A percentile compares a stretch with the other conserved stretches of the same genome.
These are phyloP conservation scores for Aspergillus unguis DNA, from an alignment of 2,329 filamentous ascomycete genomes.

Conservation along the genomic window DNA sequence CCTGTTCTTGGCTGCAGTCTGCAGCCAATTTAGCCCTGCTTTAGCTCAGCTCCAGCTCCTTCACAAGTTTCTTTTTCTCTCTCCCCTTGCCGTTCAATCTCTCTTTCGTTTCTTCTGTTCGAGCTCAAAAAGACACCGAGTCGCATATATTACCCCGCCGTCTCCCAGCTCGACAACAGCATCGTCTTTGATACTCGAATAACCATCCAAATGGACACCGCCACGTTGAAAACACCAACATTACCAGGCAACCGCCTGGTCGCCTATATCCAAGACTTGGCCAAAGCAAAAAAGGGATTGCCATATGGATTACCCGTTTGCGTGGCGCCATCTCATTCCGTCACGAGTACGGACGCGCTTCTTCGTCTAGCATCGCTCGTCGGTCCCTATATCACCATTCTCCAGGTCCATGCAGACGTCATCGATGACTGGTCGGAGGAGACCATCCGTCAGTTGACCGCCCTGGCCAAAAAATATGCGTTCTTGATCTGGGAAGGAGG, in stretches of 20 bases:
- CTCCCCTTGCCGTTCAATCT: background rate
- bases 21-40: constrained; percentile 9
- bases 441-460: constrained; percentile 44
- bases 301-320: constrained; percentile 39
- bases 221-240: constrained; percentile 13
- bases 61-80: constrained; percentile 6
- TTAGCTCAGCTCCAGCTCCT: constrained; percentile 9
- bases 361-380: constrained; percentile 56
- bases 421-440: constrained; percentile 59
- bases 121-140: background rate
- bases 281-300: constrained; percentile 32
- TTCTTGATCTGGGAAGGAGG: constrained; percentile 44
- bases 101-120: background rate
- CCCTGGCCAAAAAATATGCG: constrained; percentile 34
- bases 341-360: constrained; percentile 55
- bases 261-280: constrained; percentile 36
- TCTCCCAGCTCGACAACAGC: background rate
- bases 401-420: constrained; percentile 62
- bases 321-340: constrained; percentile 55
- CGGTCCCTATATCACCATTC: constrained; percentile 58
- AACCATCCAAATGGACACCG: constrained; percentile 17
- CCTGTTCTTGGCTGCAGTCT: constrained; percentile 6
- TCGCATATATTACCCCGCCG: background rate
- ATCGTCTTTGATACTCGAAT: background rate
- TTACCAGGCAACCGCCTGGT: constrained; percentile 35